These are phyloP conservation scores for Microbotryomycetes sp. DNA, from an alignment of 1,284 basidiomycete genomes.

Conservation along the genomic window DNA sequence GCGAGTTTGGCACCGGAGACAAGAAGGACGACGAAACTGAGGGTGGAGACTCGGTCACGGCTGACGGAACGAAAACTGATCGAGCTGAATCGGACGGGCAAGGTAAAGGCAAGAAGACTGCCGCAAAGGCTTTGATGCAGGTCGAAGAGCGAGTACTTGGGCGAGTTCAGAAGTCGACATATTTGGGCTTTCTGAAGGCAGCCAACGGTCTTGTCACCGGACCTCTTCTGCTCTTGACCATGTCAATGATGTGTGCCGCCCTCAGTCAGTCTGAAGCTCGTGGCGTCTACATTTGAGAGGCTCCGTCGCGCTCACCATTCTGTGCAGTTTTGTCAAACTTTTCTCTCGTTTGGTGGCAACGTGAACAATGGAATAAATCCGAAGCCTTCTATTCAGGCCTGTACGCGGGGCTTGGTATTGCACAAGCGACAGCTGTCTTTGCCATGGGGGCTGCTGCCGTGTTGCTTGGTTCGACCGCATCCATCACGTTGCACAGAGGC, in stretches of 20 bases:
- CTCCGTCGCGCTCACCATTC: neutral
- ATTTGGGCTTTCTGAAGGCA: conserved; percentile 58
- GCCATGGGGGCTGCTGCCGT: conserved; percentile 39
- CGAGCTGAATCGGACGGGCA: neutral
- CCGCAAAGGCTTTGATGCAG: conserved; percentile 51
- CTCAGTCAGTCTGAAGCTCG: conserved; percentile 42
- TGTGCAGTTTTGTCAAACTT: conserved; percentile 20
- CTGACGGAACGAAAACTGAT: conserved; percentile 45
- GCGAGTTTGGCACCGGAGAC: conserved; percentile 54
- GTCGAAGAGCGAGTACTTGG: conserved; percentile 30
- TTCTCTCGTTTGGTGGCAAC: conserved; percentile 27
- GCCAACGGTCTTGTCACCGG: conserved; percentile 54
- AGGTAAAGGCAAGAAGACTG: conserved; percentile 43
- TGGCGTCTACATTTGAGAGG: neutral
- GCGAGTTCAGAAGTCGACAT: conserved; percentile 48
- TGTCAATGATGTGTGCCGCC: conserved; percentile 54
- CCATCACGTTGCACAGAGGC: conserved; percentile 40
- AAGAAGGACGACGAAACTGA: neutral
- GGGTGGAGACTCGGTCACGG: neutral
- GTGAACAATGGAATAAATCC: conserved; percentile 17
- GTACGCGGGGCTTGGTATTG: conserved; percentile 59
- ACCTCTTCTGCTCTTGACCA: conserved; percentile 53
- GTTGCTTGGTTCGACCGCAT: conserved; percentile 32
- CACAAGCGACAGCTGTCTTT: conserved; percentile 56
- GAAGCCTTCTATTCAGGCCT: conserved; percentile 61